These are phyloP conservation scores for Lichtheimia ornata DNA, from an alignment of 371 early-diverging fungal species.

Conservation along the genomic window DNA sequence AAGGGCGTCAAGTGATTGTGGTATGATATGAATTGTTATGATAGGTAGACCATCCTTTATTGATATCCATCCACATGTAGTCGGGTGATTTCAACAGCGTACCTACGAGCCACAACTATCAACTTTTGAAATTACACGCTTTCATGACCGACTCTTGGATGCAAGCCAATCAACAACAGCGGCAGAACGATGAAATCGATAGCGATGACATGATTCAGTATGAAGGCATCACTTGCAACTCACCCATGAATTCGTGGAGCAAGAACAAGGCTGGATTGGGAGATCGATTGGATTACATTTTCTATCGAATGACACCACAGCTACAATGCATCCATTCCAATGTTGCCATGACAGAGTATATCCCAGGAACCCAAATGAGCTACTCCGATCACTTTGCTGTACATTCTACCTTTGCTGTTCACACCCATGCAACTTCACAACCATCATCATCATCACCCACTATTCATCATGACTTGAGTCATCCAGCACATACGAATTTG, in stretches of 20 bases:
- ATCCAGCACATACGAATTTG: slow-evolving; percentile 26
- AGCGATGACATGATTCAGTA: slow-evolving; percentile 27
- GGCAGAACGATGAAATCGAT: slow-evolving; percentile 8
- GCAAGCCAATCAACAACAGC: slow-evolving; percentile 30
- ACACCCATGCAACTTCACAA: neutral
- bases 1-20: slow-evolving; percentile 57
- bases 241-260: slow-evolving; percentile 58
- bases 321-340: slow-evolving; percentile 38
- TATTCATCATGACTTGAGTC: neutral
- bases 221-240: slow-evolving; percentile 60
- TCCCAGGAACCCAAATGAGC: slow-evolving; percentile 41
- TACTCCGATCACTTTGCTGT: slow-evolving; percentile 66
- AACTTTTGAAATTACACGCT: slow-evolving; percentile 44
- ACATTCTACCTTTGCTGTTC: slow-evolving; percentile 42
- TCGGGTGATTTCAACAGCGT: slow-evolving; percentile 64
- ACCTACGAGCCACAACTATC: slow-evolving; percentile 49
- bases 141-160: slow-evolving; percentile 63
- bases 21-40: slow-evolving; percentile 29
- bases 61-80: slow-evolving; percentile 17
- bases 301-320: slow-evolving; percentile 43
- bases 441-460: neutral
- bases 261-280: slow-evolving; percentile 44
- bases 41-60: neutral
- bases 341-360: slow-evolving; percentile 47
- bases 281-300: slow-evolving; percentile 62